These are phyloP conservation scores for Dioscorea alata DNA, from an alignment of 106 monocot species.

Conservation along the genomic window DNA sequence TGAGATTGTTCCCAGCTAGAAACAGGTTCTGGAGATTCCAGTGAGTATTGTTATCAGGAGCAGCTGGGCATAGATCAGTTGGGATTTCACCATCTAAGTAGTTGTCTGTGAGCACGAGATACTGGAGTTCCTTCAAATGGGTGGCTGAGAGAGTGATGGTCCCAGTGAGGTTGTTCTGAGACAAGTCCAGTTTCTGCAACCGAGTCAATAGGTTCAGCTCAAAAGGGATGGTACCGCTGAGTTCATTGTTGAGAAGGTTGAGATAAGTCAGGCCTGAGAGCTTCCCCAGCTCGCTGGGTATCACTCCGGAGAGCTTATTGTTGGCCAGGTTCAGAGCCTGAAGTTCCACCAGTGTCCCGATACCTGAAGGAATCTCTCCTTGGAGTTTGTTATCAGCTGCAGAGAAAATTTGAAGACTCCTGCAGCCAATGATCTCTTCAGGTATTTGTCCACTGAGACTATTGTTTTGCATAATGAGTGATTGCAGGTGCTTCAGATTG, in stretches of 20 bases:
- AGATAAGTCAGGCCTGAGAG: conserved; percentile 47
- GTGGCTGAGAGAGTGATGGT: conserved; percentile 34
- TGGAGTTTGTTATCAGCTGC: conserved; percentile 47
- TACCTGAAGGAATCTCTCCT: conserved; percentile 48
- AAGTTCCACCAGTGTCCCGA: conserved; percentile 32
- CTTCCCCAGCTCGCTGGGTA: conserved; percentile 44
- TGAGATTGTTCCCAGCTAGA: conserved; percentile 48
- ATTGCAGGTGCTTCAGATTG: conserved; percentile 35
- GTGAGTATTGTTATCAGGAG: background rate
- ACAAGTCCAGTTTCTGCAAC: conserved; percentile 60
- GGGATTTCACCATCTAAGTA: conserved; percentile 51
- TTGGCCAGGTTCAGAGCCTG: conserved; percentile 69
- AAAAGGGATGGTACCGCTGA: conserved; percentile 53
- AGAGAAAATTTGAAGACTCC: conserved; percentile 38
- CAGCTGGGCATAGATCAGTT: conserved; percentile 34
- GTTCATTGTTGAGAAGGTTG: conserved; percentile 51
- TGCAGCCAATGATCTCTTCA: conserved; percentile 25
- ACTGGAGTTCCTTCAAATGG: conserved; percentile 44
- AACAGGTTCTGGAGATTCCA: conserved; percentile 55
- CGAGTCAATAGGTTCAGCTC: conserved; percentile 54
- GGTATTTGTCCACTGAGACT: conserved; percentile 36
- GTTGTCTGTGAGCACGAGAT: conserved; percentile 65
- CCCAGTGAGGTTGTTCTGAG: conserved; percentile 58
- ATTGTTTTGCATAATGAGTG: conserved; percentile 41
- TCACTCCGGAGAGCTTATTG: conserved; percentile 53